Percentiles rank a stretch among this genome's conserved stretches.
phyloP scores from a whole-genome alignment of 495 filamentous ascomycete genomes.

The Aspergillus mulundensis region DNA sequence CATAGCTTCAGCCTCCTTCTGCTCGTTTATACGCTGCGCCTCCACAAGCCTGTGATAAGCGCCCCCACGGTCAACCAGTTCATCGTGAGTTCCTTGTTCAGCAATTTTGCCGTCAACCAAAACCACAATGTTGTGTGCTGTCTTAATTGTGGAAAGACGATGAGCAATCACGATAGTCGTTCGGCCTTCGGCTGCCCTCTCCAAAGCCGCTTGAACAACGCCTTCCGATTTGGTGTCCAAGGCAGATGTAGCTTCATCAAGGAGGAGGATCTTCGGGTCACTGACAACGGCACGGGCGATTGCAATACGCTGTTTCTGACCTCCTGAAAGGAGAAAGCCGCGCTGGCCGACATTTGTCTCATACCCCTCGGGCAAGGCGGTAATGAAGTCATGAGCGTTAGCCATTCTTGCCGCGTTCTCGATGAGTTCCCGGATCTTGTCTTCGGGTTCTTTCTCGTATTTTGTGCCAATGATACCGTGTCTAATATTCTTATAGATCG shows the following conservation, averaged over 20 bases:
- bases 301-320: slow-evolving; percentile 92
- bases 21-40: slow-evolving; percentile 71
- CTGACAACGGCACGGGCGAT: slow-evolving; percentile 87
- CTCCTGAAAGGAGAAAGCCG: slow-evolving; percentile 86
- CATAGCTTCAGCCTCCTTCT: slow-evolving; percentile 50
- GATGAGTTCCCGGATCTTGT: slow-evolving; percentile 65
- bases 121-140: slow-evolving; percentile 93
- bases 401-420: slow-evolving; percentile 81
- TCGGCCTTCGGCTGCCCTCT: slow-evolving; percentile 79
- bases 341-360: slow-evolving; percentile 94
- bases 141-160: slow-evolving; percentile 87
- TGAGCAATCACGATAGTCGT: slow-evolving; percentile 97
- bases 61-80: slow-evolving; percentile 54
- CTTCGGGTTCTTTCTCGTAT: slow-evolving; percentile 60
- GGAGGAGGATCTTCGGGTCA: slow-evolving; percentile 89
- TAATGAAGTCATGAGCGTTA: slow-evolving; percentile 91
- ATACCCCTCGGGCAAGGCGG: slow-evolving; percentile 78
- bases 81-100: slow-evolving; percentile 83
- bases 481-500: slow-evolving; percentile 80
- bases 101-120: slow-evolving; percentile 79
- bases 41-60: slow-evolving; percentile 76
- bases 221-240: slow-evolving; percentile 96
- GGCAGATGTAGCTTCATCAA: slow-evolving; percentile 92
- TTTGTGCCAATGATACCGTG: slow-evolving; percentile 85
- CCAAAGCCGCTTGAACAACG: slow-evolving; percentile 89